phyloP scores from a whole-genome alignment of 1,284 basidiomycete species.

The Boletus sp. region DNA sequence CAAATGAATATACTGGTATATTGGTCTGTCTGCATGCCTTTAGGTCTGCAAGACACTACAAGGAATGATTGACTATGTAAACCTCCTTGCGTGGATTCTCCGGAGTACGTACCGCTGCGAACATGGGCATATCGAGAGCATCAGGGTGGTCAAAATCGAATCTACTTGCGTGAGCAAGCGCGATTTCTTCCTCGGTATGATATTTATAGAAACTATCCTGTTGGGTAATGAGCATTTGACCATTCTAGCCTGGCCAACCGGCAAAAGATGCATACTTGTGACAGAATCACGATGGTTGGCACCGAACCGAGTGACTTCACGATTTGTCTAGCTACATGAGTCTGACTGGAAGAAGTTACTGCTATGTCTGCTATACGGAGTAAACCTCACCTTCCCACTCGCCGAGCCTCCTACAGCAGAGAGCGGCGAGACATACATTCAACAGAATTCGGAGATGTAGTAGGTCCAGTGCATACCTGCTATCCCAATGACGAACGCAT shows the following conservation, averaged over 20 bases:
- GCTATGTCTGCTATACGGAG: constrained; percentile 1
- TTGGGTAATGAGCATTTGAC: not conserved
- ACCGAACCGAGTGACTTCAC: constrained; percentile 78
- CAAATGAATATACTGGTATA: constrained; percentile 93
- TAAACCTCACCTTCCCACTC: constrained; percentile 76
- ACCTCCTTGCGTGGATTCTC: not conserved
- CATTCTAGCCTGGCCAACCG: not conserved
- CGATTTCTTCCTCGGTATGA: constrained; percentile 75
- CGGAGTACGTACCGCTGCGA: constrained; percentile 60
- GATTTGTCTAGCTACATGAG: constrained; percentile 87
- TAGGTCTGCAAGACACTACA: constrained; percentile 77
- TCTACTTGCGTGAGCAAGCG: constrained; percentile 78
- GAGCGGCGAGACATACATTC: not conserved
- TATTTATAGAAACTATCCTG: constrained; percentile 93
- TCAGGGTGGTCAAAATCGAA: constrained; percentile 94
- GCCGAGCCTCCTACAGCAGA: constrained; percentile 72
- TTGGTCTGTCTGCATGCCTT: constrained; percentile 80
- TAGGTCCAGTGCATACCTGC: constrained; percentile 63
- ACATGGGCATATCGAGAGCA: constrained; percentile 87
- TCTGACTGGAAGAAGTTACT: constrained; percentile 46
- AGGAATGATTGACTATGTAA: constrained; percentile 2
- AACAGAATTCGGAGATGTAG: constrained; percentile 27
- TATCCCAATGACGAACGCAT: constrained; percentile 91
- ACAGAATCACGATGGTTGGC: constrained; percentile 85
- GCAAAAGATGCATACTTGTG: constrained; percentile 50